These are phyloP conservation scores for Terfezia claveryi DNA, from an alignment of 495 filamentous ascomycete species.

Conservation along the genomic window DNA sequence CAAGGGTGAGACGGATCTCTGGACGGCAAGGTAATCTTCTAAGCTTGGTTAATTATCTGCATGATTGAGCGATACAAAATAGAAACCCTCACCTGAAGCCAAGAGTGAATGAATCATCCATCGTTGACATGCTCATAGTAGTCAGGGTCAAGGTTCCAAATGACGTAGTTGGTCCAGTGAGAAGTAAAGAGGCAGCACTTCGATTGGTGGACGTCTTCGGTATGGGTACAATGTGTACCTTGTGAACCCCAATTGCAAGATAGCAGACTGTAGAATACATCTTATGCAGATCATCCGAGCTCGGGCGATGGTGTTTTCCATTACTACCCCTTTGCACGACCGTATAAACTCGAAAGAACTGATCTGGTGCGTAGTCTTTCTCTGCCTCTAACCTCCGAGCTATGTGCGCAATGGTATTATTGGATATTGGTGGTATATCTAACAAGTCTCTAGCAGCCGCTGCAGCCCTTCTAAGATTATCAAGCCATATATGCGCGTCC, in stretches of 20 bases:
- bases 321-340: constrained; percentile 39
- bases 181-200: constrained; percentile 31
- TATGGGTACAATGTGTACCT: constrained; percentile 58
- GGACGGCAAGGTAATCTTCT: constrained; percentile 41
- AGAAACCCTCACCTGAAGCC: constrained; percentile 40
- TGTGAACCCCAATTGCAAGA: constrained; percentile 63
- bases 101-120: constrained; percentile 70
- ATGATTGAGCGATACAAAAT: no score
- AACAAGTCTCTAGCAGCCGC: neutral
- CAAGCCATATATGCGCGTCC: constrained; percentile 17
- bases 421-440: constrained; percentile 28
- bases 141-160: constrained; percentile 60
- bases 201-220: constrained; percentile 32
- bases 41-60: constrained; percentile 2
- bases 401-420: constrained; percentile 40
- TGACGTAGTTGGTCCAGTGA: constrained; percentile 27
- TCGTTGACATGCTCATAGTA: constrained; percentile 39
- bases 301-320: constrained; percentile 24
- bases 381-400: constrained; percentile 42
- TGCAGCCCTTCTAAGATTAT: constrained; percentile 9
- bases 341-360: constrained; percentile 46
- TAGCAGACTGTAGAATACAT: constrained; percentile 54
- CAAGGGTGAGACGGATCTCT: constrained; percentile 44
- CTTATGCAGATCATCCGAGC: constrained; percentile 56
- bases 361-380: constrained; percentile 44